phyloP scores from a whole-genome alignment of 441 rosid species.

The Manihot esculenta region DNA sequence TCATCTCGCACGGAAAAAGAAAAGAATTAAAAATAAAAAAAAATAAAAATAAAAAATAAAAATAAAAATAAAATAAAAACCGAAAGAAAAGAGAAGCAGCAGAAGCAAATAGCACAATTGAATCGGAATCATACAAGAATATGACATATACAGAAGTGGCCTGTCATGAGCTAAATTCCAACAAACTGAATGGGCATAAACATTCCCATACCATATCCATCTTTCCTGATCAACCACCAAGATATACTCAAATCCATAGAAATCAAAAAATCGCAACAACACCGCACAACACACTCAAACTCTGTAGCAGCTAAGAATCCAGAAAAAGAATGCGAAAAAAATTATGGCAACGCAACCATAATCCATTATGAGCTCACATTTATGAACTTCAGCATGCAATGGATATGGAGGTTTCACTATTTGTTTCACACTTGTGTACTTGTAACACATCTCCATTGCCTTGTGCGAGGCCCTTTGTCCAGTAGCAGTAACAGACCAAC shows the following conservation, averaged over 20 bases:
- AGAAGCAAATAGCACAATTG: constrained; percentile 19
- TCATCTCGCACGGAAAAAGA: too few relatives aligned
- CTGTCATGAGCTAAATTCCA: constrained; percentile 30
- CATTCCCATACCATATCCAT: constrained; percentile 27
- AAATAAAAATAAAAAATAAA: too few relatives aligned
- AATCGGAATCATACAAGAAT: constrained; percentile 36
- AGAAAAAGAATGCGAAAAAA: constrained; percentile 30
- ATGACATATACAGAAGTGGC: constrained; percentile 33
- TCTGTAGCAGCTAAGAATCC: constrained; percentile 27
- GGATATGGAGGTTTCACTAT: constrained; percentile 19
- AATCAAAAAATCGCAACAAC: constrained; percentile 32
- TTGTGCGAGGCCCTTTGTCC: constrained; percentile 63
- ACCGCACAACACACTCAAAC: constrained; percentile 42
- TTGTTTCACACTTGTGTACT: constrained; percentile 64
- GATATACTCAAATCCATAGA: constrained; percentile 28
- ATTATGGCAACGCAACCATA: constrained; percentile 22
- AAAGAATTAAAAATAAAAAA: too few relatives aligned
- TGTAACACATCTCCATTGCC: constrained; percentile 82
- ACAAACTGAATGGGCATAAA: constrained; percentile 31
- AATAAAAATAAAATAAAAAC: too few relatives aligned
- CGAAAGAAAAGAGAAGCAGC: too few relatives aligned
- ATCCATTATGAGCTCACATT: constrained; percentile 27
- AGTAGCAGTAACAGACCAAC: constrained; percentile 75
- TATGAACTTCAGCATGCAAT: constrained; percentile 25
- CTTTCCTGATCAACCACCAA: constrained; percentile 32